Evolutionary conservation across 2,329 filamentous ascomycete species (phyloP).

Genomic region (Venturia pyrina): DNA sequence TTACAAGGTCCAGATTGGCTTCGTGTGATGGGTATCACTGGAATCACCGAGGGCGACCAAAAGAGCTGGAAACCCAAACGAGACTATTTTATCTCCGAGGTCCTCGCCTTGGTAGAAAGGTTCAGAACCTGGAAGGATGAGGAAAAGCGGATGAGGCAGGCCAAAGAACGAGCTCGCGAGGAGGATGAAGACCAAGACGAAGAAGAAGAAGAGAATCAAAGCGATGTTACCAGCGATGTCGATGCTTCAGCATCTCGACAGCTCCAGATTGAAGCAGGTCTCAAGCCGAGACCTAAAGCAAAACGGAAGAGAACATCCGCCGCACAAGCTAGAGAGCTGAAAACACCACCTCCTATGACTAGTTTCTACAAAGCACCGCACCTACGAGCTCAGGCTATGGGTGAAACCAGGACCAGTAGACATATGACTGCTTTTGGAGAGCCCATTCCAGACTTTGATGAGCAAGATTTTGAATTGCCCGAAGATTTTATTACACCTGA

Average conservation of each 20-base stretch:
- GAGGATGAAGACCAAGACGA: conserved; percentile 18
- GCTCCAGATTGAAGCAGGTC: conserved; percentile 60
- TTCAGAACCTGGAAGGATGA: conserved; percentile 82
- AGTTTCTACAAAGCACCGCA: conserved; percentile 80
- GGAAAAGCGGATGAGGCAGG: conserved; percentile 63
- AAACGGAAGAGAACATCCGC: conserved; percentile 17
- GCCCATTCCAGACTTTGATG: conserved; percentile 58
- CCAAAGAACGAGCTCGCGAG: conserved; percentile 32
- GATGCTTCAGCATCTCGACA: conserved; percentile 65
- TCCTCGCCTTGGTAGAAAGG: conserved; percentile 72
- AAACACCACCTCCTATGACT: conserved; percentile 49
- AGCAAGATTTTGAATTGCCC: conserved; percentile 69
- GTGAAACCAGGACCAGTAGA: conserved; percentile 57
- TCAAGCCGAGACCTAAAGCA: conserved; percentile 31
- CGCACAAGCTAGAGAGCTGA: neutral
- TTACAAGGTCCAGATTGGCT: conserved; percentile 90
- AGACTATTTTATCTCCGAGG: conserved; percentile 73
- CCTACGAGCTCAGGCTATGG: conserved; percentile 70
- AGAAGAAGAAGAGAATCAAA: conserved; percentile 33
- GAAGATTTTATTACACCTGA: conserved; percentile 46
- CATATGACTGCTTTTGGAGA: conserved; percentile 74
- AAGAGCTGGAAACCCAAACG: conserved; percentile 81
- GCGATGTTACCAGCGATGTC: conserved; percentile 47
- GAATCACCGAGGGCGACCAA: conserved; percentile 73
- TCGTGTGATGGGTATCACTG: conserved; percentile 80